Base-by-base conservation (phyloP, 228 moss, liverwort and hornwort genomes). In the Sphagnum magellanicum region DNA sequence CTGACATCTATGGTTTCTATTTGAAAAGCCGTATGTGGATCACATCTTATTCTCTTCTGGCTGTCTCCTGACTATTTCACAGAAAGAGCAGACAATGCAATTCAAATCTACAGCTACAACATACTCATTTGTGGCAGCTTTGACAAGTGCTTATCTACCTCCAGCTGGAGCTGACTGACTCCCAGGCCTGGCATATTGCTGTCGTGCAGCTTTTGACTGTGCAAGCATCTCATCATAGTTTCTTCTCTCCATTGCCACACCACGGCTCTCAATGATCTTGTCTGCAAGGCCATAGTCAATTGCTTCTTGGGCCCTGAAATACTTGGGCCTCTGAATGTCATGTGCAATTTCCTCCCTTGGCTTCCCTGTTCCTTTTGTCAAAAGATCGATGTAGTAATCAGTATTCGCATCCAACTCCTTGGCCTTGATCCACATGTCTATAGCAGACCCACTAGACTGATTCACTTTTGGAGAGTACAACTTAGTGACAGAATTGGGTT, bases 401-500 rank as follows among this genome's bases (percentile, higher is more conserved):
- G 98, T 98, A 69, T 98, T 98, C 47, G 92, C 94, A 63, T 98
- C 90, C 32, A 98, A 81, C 73, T 98, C 98, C 75, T 81, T 98
- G 8, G 90, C 98, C 81, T 98, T 98, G 68, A 98, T 94, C 94
- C 94, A 98, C 94, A 98, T 98, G 72, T 98, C 94, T 48, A 84
- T 88, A 48, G 94, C 94, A 4, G 92, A 76, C 50, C 94, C 98
- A 71, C 91, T 94, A 10, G 92, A 98, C 66, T 90, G 86, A 71
- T 88, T 98, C 63, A 98, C 97, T 71, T 97, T 97, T 0, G 98
- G 98, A 11, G 98, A 98, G 64, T 98, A 98, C 65, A 98, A 61
- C 71, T 98, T 98, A 4, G 98, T 93, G 63, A 91, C 94, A 10
- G 92, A 94, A 75, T 93, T 98, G 0, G 98, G 98, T 74, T 98